Evolutionary conservation across 2,329 filamentous ascomycete species (phyloP).

Genomic region (Neofusicoccum parvum): DNA sequence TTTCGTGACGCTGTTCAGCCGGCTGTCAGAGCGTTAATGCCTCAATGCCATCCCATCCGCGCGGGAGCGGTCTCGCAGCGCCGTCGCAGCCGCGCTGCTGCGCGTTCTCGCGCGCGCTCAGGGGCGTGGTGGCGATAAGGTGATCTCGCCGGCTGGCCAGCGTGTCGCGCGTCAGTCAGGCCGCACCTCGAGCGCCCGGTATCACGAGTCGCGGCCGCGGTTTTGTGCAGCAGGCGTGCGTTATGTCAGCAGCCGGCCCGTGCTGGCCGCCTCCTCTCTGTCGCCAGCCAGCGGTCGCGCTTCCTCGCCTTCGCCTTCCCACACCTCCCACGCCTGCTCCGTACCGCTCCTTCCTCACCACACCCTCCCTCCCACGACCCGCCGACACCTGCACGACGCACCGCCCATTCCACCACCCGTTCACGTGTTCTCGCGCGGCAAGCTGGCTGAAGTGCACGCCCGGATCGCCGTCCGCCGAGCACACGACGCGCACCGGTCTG

Average conservation of each 20-base stretch:
- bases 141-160: slow-evolving; percentile 8
- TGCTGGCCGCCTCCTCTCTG: slow-evolving; percentile 19
- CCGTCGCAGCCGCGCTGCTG: slow-evolving; percentile 1
- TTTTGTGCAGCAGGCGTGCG: not conserved
- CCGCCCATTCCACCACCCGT: not conserved
- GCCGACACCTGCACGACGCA: slow-evolving; percentile 12
- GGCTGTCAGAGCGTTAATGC: slow-evolving; percentile 16
- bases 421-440: slow-evolving; percentile 3
- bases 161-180: slow-evolving; percentile 15
- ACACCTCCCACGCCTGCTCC: slow-evolving; percentile 13
- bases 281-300: slow-evolving; percentile 13
- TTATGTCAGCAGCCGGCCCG: slow-evolving; percentile 17
- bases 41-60: slow-evolving; percentile 13
- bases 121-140: slow-evolving; percentile 17
- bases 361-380: slow-evolving; percentile 5
- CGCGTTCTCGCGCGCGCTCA: not conserved
- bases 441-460: slow-evolving; percentile 13
- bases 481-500: slow-evolving; percentile 22
- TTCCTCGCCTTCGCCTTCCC: slow-evolving; percentile 17
- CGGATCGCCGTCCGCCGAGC: slow-evolving; percentile 12
- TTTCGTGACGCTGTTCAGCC: slow-evolving; percentile 16
- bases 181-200: slow-evolving; percentile 6
- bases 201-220: slow-evolving; percentile 13
- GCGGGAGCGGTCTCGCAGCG: not conserved
- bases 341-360: slow-evolving; percentile 14